These are phyloP conservation scores for Ophiosphaerella narmari DNA, from an alignment of 2,329 filamentous ascomycete genomes.

Conservation along the genomic window DNA sequence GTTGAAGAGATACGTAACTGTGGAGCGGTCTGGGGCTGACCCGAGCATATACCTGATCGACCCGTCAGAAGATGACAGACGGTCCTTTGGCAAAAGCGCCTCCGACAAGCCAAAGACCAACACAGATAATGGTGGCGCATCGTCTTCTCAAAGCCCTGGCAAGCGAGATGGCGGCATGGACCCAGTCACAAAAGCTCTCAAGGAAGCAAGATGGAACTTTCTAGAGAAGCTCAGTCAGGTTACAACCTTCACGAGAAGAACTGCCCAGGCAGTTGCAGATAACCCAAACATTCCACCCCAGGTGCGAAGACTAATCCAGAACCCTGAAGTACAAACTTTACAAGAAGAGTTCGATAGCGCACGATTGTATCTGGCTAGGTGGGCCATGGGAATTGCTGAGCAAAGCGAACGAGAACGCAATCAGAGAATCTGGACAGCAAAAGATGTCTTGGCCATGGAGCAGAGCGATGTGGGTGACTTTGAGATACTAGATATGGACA, in stretches of 20 bases:
- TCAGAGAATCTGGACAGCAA: slow-evolving; percentile 89
- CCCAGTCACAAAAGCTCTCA: slow-evolving; percentile 88
- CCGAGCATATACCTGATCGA: slow-evolving; percentile 91
- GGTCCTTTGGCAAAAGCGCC: slow-evolving; percentile 73
- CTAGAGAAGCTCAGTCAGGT: slow-evolving; percentile 97
- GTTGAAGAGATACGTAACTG: slow-evolving; percentile 79
- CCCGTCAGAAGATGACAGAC: slow-evolving; percentile 80
- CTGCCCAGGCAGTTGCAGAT: slow-evolving; percentile 88
- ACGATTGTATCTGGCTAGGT: slow-evolving; percentile 88
- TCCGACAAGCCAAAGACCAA: slow-evolving; percentile 47
- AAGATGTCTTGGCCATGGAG: slow-evolving; percentile 90
- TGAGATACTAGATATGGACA: slow-evolving; percentile 83
- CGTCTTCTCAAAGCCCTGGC: slow-evolving; percentile 27
- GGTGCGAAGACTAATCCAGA: slow-evolving; percentile 79
- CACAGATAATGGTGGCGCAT: slow-evolving; percentile 30
- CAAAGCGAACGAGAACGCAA: slow-evolving; percentile 88
- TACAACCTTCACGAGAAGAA: slow-evolving; percentile 90
- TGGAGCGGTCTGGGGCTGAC: slow-evolving; percentile 85
- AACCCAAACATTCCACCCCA: slow-evolving; percentile 91
- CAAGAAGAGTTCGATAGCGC: slow-evolving; percentile 98
- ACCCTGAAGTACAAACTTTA: slow-evolving; percentile 90
- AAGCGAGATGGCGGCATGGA: slow-evolving; percentile 79
- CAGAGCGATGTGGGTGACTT: slow-evolving; percentile 95
- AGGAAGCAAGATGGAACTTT: slow-evolving; percentile 94
- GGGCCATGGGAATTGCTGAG: slow-evolving; percentile 98